Conservation (phyloP, 1,139 yeast species). For the Debaryomyces udenii region DNA sequence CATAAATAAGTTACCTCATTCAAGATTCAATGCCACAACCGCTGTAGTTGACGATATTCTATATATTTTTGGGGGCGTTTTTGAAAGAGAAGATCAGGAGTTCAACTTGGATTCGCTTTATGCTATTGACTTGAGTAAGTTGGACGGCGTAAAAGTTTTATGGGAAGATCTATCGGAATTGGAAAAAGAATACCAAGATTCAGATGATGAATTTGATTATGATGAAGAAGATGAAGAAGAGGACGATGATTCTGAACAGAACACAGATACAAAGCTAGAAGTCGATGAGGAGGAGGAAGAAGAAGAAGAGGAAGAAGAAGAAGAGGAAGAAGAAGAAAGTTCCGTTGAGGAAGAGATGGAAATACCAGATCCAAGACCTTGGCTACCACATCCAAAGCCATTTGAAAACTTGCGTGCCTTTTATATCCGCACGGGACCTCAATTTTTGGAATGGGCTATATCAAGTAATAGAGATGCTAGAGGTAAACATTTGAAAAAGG, state of each 20-base stretch:
- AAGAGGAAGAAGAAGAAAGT: conserved; percentile 63
- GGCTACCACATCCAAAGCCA: conserved; percentile 98
- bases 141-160: conserved; percentile 84
- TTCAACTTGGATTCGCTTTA: conserved; percentile 83
- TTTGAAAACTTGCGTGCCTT: conserved; percentile 83
- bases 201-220: conserved; percentile 51
- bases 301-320: conserved; percentile 57
- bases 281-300: conserved; percentile 53
- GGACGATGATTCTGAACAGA: conserved; percentile 69
- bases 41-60: conserved; percentile 84
- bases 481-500: conserved; percentile 87
- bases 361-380: conserved; percentile 88
- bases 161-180: conserved; percentile 78
- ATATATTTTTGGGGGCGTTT: conserved; percentile 90
- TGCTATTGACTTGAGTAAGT: conserved; percentile 78
- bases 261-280: conserved; percentile 59
- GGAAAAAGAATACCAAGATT: conserved; percentile 29
- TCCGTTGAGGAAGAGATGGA: conserved; percentile 65
- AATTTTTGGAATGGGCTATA: conserved; percentile 90
- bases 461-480: conserved; percentile 83
- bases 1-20: conserved; percentile 73
- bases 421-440: conserved; percentile 83
- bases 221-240: conserved; percentile 61
- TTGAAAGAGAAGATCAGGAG: conserved; percentile 87
- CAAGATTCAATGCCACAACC: conserved; percentile 84